Evolutionary conservation across 805 yeast species (phyloP), one percentile per base, ranked within the genome.

Genomic region (Saturnispora halmiae): DNA sequence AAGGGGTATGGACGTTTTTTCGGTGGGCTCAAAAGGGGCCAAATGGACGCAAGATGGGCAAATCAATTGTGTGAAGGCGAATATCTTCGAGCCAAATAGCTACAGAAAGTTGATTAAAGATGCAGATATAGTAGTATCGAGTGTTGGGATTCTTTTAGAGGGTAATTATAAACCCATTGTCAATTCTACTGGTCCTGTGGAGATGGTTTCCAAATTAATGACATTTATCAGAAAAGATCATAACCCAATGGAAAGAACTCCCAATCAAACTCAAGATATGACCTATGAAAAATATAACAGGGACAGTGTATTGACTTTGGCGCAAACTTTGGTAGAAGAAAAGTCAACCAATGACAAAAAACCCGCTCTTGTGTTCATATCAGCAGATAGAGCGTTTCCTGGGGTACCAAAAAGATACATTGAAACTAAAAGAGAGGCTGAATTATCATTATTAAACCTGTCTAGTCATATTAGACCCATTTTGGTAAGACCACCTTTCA

Each of bases 401-500:
- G 60, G 79, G 18, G 61, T 82, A 5, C 90, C 92, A 1, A 52
- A 62, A 1, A 87, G 80, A 1, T 87, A 87, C 57, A 74, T 87
- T 27, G 66, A 69, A 8, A 76, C 92, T 18, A 87, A 87, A 52
- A 64, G 95, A 49, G 76, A 69, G 44, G 90, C 96, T 0, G 96
- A 87, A 55, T 57, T 58, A 19, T 79, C 74, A 48, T 57, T 76
- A 16, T 52, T 52, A 22, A 53, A 55, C 37, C 39, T 58, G 41
- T 56, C 66, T 21, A 62, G 72, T 16, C 61, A 65, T n/a, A 54
- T 83, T 19, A 69, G 90, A 42, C 64, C 81, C 0, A 74, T 87
- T 2, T 56, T 82, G 13, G 46, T 83, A 60, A 69, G 95, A 45
- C 96, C 96, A 0, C 94, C 94, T 0, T 75, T 86, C 50, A 78